A percentile compares a stretch with the other conserved stretches of the same genome.
Evolutionary conservation across 2,329 filamentous ascomycete species (phyloP).

Genomic region (Simplicillium sp.): DNA sequence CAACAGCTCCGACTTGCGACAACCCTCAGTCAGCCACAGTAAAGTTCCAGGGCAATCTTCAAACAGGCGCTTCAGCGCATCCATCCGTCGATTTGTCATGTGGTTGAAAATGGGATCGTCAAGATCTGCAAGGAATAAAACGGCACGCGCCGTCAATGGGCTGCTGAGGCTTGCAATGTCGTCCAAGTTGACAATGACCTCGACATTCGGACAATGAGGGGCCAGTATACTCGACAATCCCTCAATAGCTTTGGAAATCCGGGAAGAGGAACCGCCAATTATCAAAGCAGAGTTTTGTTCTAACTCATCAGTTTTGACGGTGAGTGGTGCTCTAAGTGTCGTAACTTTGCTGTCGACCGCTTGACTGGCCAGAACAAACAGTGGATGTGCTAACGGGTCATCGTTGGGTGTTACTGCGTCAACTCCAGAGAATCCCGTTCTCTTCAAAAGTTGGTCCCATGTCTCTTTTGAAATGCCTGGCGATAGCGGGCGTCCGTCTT

Average conservation of each 20-base stretch:
- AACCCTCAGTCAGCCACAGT: no score
- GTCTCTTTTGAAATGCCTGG: not conserved
- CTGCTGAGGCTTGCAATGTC: constrained; percentile 4
- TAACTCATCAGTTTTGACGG: constrained; percentile 3
- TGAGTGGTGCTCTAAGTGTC: constrained; percentile 6
- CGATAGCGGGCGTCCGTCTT: constrained; percentile 11
- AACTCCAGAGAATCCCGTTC: constrained; percentile 7
- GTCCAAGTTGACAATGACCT: constrained; percentile 2
- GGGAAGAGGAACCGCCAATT: constrained; percentile 6
- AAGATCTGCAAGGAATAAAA: constrained; percentile 7
- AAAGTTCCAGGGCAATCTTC: no score
- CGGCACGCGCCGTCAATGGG: constrained; percentile 3
- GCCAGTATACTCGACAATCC: constrained; percentile 3
- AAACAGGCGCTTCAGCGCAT: constrained; percentile 7
- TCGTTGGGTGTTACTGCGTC: constrained; percentile 6
- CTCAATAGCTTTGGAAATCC: constrained; percentile 3
- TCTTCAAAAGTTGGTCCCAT: not conserved
- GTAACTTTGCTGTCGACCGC: constrained; percentile 6
- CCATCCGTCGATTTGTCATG: constrained; percentile 5
- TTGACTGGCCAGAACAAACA: constrained; percentile 7
- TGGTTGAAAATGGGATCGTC: constrained; percentile 7
- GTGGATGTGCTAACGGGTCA: constrained; percentile 2
- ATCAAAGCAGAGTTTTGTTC: constrained; percentile 6
- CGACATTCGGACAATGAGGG: constrained; percentile 4
- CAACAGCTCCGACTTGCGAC: no score